phyloP scores from a whole-genome alignment of 2,329 filamentous ascomycete genomes.

The Xylariaceae sp. region DNA sequence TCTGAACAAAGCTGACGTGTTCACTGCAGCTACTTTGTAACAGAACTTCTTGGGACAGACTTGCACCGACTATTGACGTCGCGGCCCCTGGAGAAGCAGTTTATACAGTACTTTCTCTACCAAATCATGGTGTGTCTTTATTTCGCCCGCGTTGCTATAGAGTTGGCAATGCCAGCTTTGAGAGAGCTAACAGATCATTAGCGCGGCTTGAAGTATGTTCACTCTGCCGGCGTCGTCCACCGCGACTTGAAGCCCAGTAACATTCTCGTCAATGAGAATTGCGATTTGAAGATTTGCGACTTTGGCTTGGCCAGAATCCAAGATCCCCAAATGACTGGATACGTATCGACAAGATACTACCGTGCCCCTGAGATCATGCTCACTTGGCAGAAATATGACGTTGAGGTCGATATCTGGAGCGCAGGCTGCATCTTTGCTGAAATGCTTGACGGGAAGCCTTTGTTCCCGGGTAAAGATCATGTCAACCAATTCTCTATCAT shows the following conservation, averaged over 20 bases:
- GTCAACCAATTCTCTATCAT: constrained; percentile 99
- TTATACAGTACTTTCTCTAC: constrained; percentile 99
- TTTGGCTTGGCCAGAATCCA: constrained; percentile 97
- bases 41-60: constrained; percentile 93
- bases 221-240: constrained; percentile 96
- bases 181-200: constrained; percentile 36
- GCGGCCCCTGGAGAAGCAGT: constrained; percentile 95
- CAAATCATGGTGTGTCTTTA: constrained; percentile 78
- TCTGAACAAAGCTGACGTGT: constrained; percentile 20
- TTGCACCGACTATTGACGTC: constrained; percentile 93
- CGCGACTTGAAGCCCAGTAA: constrained; percentile 98
- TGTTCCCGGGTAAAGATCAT: constrained; percentile 98
- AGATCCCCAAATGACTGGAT: constrained; percentile 98
- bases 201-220: constrained; percentile 98
- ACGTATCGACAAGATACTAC: constrained; percentile 98
- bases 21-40: constrained; percentile 81
- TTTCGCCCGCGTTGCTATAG: not conserved
- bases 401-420: constrained; percentile 99
- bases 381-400: constrained; percentile 99
- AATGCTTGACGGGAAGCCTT: constrained; percentile 96
- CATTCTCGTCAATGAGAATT: constrained; percentile 99
- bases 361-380: constrained; percentile 99
- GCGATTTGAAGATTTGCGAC: constrained; percentile 98
- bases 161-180: not conserved
- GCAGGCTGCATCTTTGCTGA: constrained; percentile 98